Base-by-base conservation (phyloP, 495 filamentous ascomycete genomes). In the Neurospora terricola region DNA sequence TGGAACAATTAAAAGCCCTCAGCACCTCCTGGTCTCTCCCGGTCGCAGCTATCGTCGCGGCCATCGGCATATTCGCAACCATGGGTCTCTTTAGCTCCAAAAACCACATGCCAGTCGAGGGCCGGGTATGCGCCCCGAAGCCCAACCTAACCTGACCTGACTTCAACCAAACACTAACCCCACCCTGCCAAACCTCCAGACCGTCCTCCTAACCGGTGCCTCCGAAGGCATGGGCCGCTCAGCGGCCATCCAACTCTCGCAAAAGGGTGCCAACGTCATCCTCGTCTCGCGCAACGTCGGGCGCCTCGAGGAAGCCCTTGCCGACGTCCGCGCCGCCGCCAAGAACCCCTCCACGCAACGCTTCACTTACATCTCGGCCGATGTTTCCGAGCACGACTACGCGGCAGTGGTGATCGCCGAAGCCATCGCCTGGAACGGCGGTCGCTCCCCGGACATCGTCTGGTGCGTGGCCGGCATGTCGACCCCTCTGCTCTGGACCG, bases 161-260 rank as follows among this genome's bases (percentile, higher is more conserved):
- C 14, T 12, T 6, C n/a, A 30, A 42, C 45, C 34, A 34, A 8
- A 38, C 14, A 36, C 75, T 75, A 70, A 76, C 43, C 14, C 6
- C 48, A 54, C 59, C 16, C 42, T 21, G 3, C 9, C 1, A 23
- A 34, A 34, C 34, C 34, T 34, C 10, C 72, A 95, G 93, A 96
- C 92, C 6, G 87, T 96, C 72, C 82, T 98, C 30, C 85, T 99
- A 71, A 99, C 96, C 14, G 96, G 96, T 45, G 95, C 90, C 71
- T 98, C 96, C 1, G 92, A 97, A 79, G 96, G 96, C 69, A 93
- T 97, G 92, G 96, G 96, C 74, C 88, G 86, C 77, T 88, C 86
- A 73, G 88, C 91, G 21, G 94, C 90, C 5, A 84, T 87, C 27
- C 86, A 93, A 72, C 87, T 98, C 23, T 88, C 96, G 5, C 81